A percentile compares a stretch with the other conserved stretches of the same genome.
phyloP scores from a whole-genome alignment of 495 filamentous ascomycete species.

The Ramalina intermedia region DNA sequence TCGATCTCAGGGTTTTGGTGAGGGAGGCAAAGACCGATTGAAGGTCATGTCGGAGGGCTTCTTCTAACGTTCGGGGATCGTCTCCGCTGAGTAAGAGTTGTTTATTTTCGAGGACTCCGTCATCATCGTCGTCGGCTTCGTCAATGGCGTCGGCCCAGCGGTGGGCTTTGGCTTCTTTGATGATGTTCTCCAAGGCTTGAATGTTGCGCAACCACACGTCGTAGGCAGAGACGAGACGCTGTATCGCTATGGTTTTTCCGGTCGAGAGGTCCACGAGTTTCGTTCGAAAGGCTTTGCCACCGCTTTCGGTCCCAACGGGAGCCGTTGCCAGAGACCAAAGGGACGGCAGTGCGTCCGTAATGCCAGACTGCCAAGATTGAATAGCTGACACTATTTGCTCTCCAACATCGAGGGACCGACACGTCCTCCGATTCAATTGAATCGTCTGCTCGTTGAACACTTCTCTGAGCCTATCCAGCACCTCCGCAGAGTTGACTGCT shows the following conservation, averaged over 20 bases:
- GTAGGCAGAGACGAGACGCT: conserved; percentile 43
- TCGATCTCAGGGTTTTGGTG: conserved; percentile 38
- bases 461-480: conserved; percentile 53
- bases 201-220: conserved; percentile 53
- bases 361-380: conserved; percentile 36
- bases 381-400: conserved; percentile 32
- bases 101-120: conserved; percentile 40
- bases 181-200: conserved; percentile 40
- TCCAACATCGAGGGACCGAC: conserved; percentile 38
- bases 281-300: conserved; percentile 39
- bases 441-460: conserved; percentile 52
- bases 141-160: conserved; percentile 70
- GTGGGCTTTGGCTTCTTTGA: conserved; percentile 50
- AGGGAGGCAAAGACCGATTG: conserved; percentile 43
- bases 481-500: conserved; percentile 42
- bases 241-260: conserved; percentile 53
- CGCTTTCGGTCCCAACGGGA: conserved; percentile 36
- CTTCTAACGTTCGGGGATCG: conserved; percentile 51
- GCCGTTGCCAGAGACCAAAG: conserved; percentile 48
- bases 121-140: conserved; percentile 57
- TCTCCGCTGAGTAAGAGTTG: conserved; percentile 50
- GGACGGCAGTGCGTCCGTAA: conserved; percentile 30
- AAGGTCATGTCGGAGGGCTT: conserved; percentile 44
- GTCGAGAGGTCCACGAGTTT: conserved; percentile 37
- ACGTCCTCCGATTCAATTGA: conserved; percentile 42